Evolutionary conservation across 2,329 filamentous ascomycete genomes (phyloP), one percentile per base, ranked within the genome.

Genomic region (Neocucurbitaria cava): DNA sequence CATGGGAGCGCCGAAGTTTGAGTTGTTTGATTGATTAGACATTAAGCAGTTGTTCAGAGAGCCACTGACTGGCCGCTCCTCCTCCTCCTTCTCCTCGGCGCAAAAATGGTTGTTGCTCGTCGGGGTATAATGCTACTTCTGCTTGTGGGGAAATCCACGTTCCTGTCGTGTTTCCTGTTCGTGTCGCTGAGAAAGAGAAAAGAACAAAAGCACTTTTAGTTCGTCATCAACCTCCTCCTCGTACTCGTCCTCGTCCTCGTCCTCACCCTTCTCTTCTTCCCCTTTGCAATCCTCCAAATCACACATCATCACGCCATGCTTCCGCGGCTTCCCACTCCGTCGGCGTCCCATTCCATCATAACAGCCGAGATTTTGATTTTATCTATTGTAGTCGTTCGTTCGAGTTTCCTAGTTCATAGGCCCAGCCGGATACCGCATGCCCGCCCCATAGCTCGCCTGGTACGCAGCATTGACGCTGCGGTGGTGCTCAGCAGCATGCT

Each of bases 381-480:
- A n/a, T n/a, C n/a, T n/a, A n/a, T n/a, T n/a, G n/a, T n/a, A n/a
- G n/a, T n/a, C n/a, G n/a, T n/a, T n/a, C n/a, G 13, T 8, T 15
- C 30, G 10, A 31, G 13, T 31, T 31, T 31, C 8, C 8, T 11
- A 11, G 9, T 31, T 10, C 13, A 31, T 3, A 6, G 3, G 30
- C 8, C 21, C n/a, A 42, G 28, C 10, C 56, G 64, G 18, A 35
- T 49, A n/a, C n/a, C n/a, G n/a, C n/a, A n/a, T n/a, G n/a, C 15
- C 36, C 10, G 17, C 17, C 10, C 67, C 69, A 24, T 71, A 70
- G 43, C 61, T 66, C 10, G 63, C 63, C 40, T 60, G 45, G 18
- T 68, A 71, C 1, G 69, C 69, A 0, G 66, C 63, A 30, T 72
- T 72, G 1, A 72, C 68, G 40, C 64, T 67, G 36, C 61, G 58